These are phyloP conservation scores for Leersia perrieri DNA, from an alignment of 176 grass and related monocot genomes.

Conservation along the genomic window DNA sequence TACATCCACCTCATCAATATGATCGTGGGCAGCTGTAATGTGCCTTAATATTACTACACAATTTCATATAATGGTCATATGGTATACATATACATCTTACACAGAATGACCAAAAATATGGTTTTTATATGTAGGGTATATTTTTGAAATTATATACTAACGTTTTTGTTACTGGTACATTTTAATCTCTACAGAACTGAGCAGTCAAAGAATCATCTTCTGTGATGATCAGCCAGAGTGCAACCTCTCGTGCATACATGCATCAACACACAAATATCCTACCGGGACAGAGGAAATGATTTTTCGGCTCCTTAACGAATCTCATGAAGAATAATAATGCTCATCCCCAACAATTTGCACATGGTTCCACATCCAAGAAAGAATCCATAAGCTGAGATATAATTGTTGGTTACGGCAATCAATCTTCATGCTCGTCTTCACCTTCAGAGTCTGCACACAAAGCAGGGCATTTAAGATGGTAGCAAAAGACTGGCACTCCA, in stretches of 20 bases:
- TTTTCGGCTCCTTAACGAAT: background rate
- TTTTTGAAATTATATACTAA: background rate
- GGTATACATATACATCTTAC: background rate
- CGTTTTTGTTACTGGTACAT: slow-evolving; percentile 2
- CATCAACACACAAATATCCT: background rate
- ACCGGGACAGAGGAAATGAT: background rate
- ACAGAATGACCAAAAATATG: background rate
- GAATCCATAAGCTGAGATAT: slow-evolving; percentile 13
- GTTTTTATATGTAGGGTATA: background rate
- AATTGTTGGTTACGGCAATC: background rate
- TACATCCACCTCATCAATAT: background rate
- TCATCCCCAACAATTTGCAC: slow-evolving; percentile 23
- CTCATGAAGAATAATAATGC: slow-evolving; percentile 8
- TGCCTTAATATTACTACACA: background rate
- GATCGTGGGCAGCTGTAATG: background rate
- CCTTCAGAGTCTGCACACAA: slow-evolving; percentile 65
- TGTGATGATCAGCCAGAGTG: background rate
- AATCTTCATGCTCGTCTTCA: slow-evolving; percentile 83
- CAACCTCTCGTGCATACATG: background rate
- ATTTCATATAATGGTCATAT: background rate
- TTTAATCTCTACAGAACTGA: slow-evolving; percentile 10
- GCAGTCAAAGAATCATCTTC: slow-evolving; percentile 19
- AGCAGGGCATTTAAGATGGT: background rate
- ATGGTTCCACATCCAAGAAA: background rate
- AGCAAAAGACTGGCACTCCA: background rate